Evolutionary conservation across 176 grass and related monocot genomes (phyloP).

Genomic region (Aechmea fasciata): DNA sequence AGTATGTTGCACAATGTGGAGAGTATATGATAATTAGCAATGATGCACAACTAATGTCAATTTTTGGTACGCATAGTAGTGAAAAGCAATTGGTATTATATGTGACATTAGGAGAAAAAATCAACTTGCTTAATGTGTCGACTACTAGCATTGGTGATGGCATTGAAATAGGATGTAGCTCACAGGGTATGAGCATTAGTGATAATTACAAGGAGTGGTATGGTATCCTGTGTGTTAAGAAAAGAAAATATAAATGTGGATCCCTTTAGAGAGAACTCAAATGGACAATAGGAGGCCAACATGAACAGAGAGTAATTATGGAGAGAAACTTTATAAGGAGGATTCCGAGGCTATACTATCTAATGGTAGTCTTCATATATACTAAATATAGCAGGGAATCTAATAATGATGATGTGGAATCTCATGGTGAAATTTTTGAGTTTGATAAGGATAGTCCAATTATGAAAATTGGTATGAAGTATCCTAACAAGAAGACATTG

Average conservation of each 20-base stretch:
- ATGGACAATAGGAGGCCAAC: not conserved
- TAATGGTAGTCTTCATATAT: too few relatives aligned
- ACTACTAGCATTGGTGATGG: not conserved
- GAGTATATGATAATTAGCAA: too few relatives aligned
- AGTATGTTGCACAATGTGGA: too few relatives aligned
- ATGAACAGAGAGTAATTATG: not conserved
- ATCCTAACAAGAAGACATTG: not conserved
- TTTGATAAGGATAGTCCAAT: constrained; percentile 9
- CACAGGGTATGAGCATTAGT: too few relatives aligned
- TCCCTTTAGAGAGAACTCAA: not conserved
- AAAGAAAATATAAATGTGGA: too few relatives aligned
- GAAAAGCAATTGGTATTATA: not conserved
- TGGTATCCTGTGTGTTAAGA: too few relatives aligned
- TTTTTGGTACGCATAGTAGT: not conserved
- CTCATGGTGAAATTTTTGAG: not conserved
- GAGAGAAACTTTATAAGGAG: not conserved
- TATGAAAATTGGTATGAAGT: not conserved
- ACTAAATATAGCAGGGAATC: too few relatives aligned
- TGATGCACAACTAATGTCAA: too few relatives aligned
- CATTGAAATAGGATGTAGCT: not conserved
- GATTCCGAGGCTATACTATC: too few relatives aligned
- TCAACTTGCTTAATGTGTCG: too few relatives aligned
- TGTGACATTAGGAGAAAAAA: not conserved
- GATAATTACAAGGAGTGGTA: too few relatives aligned
- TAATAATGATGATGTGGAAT: too few relatives aligned